Evolutionary conservation across 1,284 basidiomycete species (phyloP), one percentile per base, ranked within the genome.

Genomic region (Neonothopanus nambi): DNA sequence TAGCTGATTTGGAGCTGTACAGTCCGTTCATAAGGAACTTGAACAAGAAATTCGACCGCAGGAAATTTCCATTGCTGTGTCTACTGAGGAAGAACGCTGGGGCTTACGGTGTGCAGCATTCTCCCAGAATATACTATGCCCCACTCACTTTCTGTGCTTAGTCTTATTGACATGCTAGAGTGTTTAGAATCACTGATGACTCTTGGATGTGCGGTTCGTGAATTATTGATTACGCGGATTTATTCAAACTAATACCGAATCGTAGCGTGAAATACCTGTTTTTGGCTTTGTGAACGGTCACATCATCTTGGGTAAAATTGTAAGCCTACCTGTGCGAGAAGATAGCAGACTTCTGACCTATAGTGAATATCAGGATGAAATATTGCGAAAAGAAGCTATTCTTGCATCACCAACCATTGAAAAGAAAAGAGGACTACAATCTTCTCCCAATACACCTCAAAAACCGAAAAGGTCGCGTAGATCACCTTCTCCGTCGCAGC

Each of bases 11-110:
- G 21, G 61, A 33, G 23, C 24, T 36, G 30, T 24, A n/a, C 48
- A 84, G 90, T 75, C 75, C 21, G 75, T 95, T 0, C 94, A 97
- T 69, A 88, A 89, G 60, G 75, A 80, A 40, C 75, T 97, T 15
- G 93, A 97, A 65, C 74, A 77, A 18, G 87, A 93, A 64, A 74
- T 95, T 9, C 79, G 79, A 36, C 79, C 86, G 0, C 80, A 82
- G 26, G 79, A 82, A 55, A 63, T 89, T 8, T 37, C 68, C 11
- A 77, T 93, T 1, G 65, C 70, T 1, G 66, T 79, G 1, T 67
- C 61, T 1, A 82, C 78, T 0, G 58, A 70, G 1, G 89, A 91
- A 65, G 91, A 93, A 60, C 74, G 77, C 12, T 92, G 89, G 85
- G 91, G 79, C 6, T 64, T 91, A 49, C 76, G 84, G 84, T 84